phyloP scores from a whole-genome alignment of 2,329 filamentous ascomycete species.

The Graphium sp. region DNA sequence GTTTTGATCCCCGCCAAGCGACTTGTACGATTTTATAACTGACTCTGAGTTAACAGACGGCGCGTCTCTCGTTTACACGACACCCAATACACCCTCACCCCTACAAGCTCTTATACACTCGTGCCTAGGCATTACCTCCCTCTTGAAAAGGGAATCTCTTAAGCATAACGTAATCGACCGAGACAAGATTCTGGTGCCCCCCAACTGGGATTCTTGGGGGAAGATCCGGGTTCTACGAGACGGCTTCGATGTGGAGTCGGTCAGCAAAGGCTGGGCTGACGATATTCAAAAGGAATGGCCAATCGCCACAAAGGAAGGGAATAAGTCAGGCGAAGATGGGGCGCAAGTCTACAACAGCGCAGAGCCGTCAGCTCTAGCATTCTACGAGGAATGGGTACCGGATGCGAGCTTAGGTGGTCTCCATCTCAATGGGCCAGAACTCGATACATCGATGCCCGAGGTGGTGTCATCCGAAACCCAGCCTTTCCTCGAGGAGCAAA shows the following conservation, averaged over 20 bases:
- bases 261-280: conserved; percentile 72
- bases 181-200: conserved; percentile 84
- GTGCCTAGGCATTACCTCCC: conserved; percentile 69
- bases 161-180: conserved; percentile 87
- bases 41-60: conserved; percentile 38
- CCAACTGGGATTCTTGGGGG: conserved; percentile 97
- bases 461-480: conserved; percentile 57
- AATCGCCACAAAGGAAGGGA: conserved; percentile 10
- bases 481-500: conserved; percentile 57
- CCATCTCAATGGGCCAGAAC: conserved; percentile 30
- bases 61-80: conserved; percentile 72
- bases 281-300: conserved; percentile 51
- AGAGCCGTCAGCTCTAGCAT: conserved; percentile 4
- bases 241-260: conserved; percentile 76
- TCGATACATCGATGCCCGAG: conserved; percentile 32
- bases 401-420: conserved; percentile 52
- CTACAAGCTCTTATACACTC: conserved; percentile 71
- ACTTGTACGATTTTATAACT: conserved; percentile 6
- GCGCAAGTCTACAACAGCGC: background rate
- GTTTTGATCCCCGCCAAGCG: conserved; percentile 13
- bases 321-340: conserved; percentile 1
- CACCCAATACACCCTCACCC: conserved; percentile 58
- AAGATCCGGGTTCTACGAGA: conserved; percentile 89
- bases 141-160: conserved; percentile 60
- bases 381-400: conserved; percentile 63